Base-by-base conservation (phyloP, 106 monocot species). In the Acanthochlamys bracteata region DNA sequence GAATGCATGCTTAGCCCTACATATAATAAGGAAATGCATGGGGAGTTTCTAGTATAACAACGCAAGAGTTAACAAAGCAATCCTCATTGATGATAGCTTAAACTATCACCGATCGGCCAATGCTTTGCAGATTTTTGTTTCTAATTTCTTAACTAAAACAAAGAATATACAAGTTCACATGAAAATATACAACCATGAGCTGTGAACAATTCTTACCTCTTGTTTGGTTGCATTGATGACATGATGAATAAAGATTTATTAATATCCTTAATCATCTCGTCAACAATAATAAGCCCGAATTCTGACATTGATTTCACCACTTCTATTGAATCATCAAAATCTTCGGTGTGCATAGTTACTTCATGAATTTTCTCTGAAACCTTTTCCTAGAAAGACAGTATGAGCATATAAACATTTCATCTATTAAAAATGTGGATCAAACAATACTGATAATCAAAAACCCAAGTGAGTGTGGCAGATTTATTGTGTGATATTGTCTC, bases 231-330 rank as follows among this genome's bases (percentile, higher is more conserved):
- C 39, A 80, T 62, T 68, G 74, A 74, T 53, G 86, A 81, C 72
- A 89, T 77, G 42, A 94, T 63, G 41, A 23, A 69, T 7, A 94
- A 70, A 68, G 93, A 86, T 73, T 55, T 79, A 45, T 73, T 89
- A 57, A 94, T 94, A 71, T 89, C 93, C 67, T 82, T 86, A 66
- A 84, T 84, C 93, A 94, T 94, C 20, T 80, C 83, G 75, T 89
- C 79, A 68, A 68, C 83, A 67, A 94, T 77, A 10, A 76, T 81
- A 71, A 86, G 60, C 10, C 93, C 89, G 73, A 60, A 82, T 42
- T 94, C 86, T 23, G 75, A 59, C 93, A 94, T 94, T 68, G 89
- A 81, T 54, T 70, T 84, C 20, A 89, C 75, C 19, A 67, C 72
- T 66, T 55, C 59, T 19, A 94, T 94, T n/a, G 93, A 94, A 73